Conservation (phyloP, 2,329 filamentous ascomycete species). For the Pestalotiopsis sp. region DNA sequence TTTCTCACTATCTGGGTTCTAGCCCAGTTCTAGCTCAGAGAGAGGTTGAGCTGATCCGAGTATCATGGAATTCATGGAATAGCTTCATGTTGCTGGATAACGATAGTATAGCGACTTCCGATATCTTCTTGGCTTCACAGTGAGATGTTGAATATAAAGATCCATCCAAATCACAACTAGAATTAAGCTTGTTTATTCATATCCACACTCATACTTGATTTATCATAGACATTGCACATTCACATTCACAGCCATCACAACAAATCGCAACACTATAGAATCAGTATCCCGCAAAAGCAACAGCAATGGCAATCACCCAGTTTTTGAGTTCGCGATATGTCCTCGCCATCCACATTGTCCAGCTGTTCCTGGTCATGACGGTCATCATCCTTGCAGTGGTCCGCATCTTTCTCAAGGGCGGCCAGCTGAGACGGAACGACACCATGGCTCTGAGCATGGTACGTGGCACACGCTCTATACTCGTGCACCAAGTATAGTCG, state of each 20-base stretch:
- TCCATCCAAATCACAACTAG: background rate
- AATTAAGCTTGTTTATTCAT: background rate
- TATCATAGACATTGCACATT: background rate
- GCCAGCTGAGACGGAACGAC: background rate
- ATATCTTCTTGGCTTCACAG: background rate
- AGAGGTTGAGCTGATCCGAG: background rate
- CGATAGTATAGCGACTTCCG: background rate
- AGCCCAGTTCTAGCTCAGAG: background rate
- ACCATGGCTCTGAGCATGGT: background rate
- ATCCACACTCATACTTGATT: background rate
- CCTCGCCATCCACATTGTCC: background rate
- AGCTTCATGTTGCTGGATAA: background rate
- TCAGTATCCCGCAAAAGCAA: background rate
- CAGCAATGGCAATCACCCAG: background rate
- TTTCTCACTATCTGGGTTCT: background rate
- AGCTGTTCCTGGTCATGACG: background rate
- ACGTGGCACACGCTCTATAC: background rate
- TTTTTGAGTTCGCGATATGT: background rate
- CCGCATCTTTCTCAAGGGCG: background rate
- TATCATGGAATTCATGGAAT: background rate
- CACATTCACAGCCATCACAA: background rate
- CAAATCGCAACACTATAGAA: background rate
- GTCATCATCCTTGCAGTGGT: background rate
- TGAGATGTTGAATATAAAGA: background rate
- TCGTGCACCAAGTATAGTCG: background rate